Conservation (phyloP, 805 yeast species). For the Ogataea haglerorum region DNA sequence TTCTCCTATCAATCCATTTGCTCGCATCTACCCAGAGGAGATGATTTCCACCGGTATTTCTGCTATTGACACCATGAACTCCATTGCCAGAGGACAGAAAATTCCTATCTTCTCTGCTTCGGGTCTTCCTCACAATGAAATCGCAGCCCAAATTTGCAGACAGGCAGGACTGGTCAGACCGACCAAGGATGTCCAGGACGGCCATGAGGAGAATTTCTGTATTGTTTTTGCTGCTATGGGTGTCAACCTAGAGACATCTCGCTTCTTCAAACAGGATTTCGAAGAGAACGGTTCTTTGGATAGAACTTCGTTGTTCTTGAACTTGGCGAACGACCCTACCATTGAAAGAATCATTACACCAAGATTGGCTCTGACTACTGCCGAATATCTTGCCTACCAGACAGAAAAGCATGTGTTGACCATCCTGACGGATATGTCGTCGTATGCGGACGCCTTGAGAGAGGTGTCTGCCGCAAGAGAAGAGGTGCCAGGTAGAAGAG, state of each 20-base stretch:
- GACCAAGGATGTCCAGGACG: constrained; percentile 98
- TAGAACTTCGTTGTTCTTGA: constrained; percentile 93
- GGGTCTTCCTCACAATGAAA: constrained; percentile 98
- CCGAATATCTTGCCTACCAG: constrained; percentile 97
- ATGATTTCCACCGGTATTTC: constrained; percentile 99
- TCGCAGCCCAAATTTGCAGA: constrained; percentile 99
- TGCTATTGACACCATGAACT: constrained; percentile 98
- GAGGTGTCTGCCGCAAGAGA: constrained; percentile 99
- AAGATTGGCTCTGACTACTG: constrained; percentile 96
- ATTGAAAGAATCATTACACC: constrained; percentile 99
- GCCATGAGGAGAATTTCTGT: constrained; percentile 98
- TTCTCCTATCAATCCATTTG: constrained; percentile 96
- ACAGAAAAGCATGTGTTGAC: constrained; percentile 99
- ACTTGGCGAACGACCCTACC: constrained; percentile 98
- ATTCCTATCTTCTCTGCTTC: constrained; percentile 99
- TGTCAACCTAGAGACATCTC: constrained; percentile 96
- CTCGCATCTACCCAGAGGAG: constrained; percentile 99
- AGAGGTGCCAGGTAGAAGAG: constrained; percentile 99
- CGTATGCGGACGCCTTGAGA: constrained; percentile 99
- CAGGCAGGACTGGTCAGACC: constrained; percentile 99
- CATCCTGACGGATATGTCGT: constrained; percentile 97
- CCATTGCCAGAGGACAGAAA: constrained; percentile 99
- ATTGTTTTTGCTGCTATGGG: constrained; percentile 99
- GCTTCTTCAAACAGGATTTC: constrained; percentile 98
- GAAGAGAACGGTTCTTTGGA: constrained; percentile 98